Evolutionary conservation across 2,329 filamentous ascomycete species (phyloP), one percentile per base, ranked within the genome.

Genomic region (Parasarocladium wereldwijsianum): DNA sequence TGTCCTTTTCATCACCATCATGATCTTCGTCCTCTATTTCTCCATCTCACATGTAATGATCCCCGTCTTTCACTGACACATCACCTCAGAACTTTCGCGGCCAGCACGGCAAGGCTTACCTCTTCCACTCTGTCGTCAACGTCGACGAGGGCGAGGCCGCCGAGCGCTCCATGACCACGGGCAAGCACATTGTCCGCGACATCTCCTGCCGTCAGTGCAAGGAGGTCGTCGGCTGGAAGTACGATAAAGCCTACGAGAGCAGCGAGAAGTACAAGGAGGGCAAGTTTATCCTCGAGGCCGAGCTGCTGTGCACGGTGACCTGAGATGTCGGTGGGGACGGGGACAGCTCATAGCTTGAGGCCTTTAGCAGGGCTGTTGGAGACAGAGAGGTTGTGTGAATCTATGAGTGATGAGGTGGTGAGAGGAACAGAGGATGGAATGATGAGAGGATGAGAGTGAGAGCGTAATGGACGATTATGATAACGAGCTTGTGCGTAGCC

Each of bases 241-340:
- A 98, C 52, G 90, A 98, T 57, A 93, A 92, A 60, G 90, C 90
- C 2, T 96, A 81, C 52, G 90, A 98, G 60, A 56, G 63, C 19
- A 76, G 68, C 39, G 87, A 98, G 67, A 93, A 93, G 59, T 98
- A 98, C 60, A 98, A 98, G 63, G 90, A 98, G 64, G 86, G 85
- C 33, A 98, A 96, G 60, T 96, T 81, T 52, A 98, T 98, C 36
- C 66, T 98, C 34, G 87, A 96, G 62, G 82, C 81, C 18, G 86
- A 93, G 60, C 58, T 94, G 39, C 64, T 96, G 22, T 87, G 81
- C 54, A 76, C 74, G 41, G 85, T 94, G 36, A 70, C 62, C 44
- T 75, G 47, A 50, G 21, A 11, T 13, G 29, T n/a, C n/a, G n/a
- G n/a, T n/a, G n/a, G n/a, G n/a, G n/a, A n/a, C n/a, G n/a, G n/a